These are phyloP conservation scores for Diplodia scrobiculata DNA, from an alignment of 2,329 filamentous ascomycete genomes.

Conservation along the genomic window DNA sequence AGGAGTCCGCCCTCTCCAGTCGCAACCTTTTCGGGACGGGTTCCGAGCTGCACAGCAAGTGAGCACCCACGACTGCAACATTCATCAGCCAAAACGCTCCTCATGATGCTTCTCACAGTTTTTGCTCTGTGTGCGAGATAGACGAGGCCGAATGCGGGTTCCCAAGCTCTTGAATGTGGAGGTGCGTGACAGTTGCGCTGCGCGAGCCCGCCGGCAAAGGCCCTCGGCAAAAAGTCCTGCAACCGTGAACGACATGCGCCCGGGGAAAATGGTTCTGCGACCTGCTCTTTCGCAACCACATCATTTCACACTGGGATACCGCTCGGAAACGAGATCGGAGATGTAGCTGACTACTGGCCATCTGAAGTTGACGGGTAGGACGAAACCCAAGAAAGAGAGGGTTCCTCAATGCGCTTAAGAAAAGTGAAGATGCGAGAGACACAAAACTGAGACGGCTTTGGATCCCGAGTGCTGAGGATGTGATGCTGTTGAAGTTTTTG, in stretches of 20 bases:
- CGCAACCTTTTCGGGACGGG: neutral
- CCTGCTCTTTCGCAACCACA: slow-evolving; percentile 10
- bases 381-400: neutral
- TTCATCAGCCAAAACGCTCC: neutral
- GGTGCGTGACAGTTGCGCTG: neutral
- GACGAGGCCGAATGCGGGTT: neutral
- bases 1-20: neutral
- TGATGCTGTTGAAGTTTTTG: slow-evolving; percentile 12
- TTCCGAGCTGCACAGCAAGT: neutral
- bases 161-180: slow-evolving; percentile 10
- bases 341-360: neutral
- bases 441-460: neutral
- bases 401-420: neutral
- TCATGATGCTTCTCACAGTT: neutral
- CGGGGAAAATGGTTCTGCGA: slow-evolving; percentile 5
- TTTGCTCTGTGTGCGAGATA: neutral
- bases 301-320: neutral
- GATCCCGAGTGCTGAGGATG: neutral
- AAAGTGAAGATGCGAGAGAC: neutral
- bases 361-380: neutral
- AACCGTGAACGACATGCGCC: slow-evolving; percentile 10
- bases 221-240: slow-evolving; percentile 24
- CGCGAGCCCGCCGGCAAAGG: neutral
- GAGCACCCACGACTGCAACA: neutral
- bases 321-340: neutral